Evolutionary conservation across 768 basidiomycete species (phyloP).

Genomic region (Mycena belliarum): DNA sequence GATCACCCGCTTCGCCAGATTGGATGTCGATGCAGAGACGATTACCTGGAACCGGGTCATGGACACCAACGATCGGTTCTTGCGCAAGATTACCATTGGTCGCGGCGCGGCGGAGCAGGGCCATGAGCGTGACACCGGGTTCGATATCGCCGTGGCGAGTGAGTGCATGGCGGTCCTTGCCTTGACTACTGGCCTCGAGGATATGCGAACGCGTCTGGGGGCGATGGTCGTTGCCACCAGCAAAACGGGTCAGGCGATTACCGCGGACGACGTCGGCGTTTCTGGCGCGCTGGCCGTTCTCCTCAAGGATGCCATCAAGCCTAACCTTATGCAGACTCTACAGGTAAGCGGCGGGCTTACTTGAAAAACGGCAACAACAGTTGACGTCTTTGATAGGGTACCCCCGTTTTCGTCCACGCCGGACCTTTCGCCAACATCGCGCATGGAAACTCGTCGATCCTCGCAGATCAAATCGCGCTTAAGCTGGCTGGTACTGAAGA

Average conservation of each 20-base stretch:
- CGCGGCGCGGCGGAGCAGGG: conserved; percentile 88
- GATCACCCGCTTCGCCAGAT: conserved; percentile 82
- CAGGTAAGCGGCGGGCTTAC: conserved; percentile 54
- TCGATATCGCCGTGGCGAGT: conserved; percentile 96
- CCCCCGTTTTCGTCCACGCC: conserved; percentile 98
- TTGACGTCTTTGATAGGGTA: conserved; percentile 56
- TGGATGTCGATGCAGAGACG: conserved; percentile 87
- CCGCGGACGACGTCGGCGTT: conserved; percentile 94
- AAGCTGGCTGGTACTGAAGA: conserved; percentile 96
- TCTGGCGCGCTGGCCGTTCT: conserved; percentile 94
- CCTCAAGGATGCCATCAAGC: conserved; percentile 99
- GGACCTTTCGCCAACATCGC: conserved; percentile 99
- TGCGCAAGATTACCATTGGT: conserved; percentile 93
- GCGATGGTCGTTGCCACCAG: conserved; percentile 97
- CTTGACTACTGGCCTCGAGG: conserved; percentile 80
- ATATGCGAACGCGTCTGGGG: conserved; percentile 91
- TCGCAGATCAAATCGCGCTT: conserved; percentile 95
- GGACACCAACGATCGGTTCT: conserved; percentile 95
- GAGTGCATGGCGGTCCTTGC: conserved; percentile 99
- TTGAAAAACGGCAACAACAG: neutral
- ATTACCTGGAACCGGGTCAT: conserved; percentile 98
- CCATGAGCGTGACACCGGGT: conserved; percentile 84
- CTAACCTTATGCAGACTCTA: conserved; percentile 97
- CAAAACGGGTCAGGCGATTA: conserved; percentile 88
- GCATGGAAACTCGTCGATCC: conserved; percentile 96